Percentiles rank a stretch among this genome's conserved stretches.
Evolutionary conservation across 2,329 filamentous ascomycete genomes (phyloP).

Genomic region (Stylonectria norvegica): DNA sequence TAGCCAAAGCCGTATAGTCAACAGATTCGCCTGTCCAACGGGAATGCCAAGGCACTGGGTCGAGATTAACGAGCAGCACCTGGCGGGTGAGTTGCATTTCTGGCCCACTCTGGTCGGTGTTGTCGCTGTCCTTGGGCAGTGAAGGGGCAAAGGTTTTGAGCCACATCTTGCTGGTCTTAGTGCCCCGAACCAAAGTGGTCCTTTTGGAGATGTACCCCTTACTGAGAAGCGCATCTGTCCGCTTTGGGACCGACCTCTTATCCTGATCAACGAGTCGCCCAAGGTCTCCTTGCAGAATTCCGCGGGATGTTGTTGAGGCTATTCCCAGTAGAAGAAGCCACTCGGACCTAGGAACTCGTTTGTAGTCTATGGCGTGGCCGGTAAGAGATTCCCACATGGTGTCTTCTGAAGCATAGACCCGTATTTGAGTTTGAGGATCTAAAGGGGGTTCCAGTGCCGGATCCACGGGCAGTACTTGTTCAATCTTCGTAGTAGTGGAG

Average conservation of each 20-base stretch:
- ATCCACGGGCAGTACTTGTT: constrained; percentile 6
- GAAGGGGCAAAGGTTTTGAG: constrained; percentile 52
- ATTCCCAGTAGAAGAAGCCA: constrained; percentile 58
- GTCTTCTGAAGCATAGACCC: constrained; percentile 50
- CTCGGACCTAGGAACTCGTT: constrained; percentile 55
- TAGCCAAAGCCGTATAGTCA: constrained; percentile 55
- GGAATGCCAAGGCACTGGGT: constrained; percentile 53
- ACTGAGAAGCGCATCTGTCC: constrained; percentile 55
- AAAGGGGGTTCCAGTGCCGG: neutral
- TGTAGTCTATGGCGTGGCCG: constrained; percentile 57
- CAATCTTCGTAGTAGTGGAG: neutral
- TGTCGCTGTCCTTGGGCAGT: constrained; percentile 34
- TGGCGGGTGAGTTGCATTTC: constrained; percentile 40
- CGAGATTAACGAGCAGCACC: constrained; percentile 42
- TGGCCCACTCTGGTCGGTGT: constrained; percentile 21
- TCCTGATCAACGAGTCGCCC: constrained; percentile 57
- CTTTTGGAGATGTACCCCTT: constrained; percentile 63
- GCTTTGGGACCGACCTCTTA: constrained; percentile 60
- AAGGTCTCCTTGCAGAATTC: constrained; percentile 60
- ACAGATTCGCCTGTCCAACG: constrained; percentile 58
- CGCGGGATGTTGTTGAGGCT: constrained; percentile 50
- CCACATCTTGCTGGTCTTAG: constrained; percentile 62
- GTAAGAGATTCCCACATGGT: constrained; percentile 58
- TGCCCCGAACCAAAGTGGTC: constrained; percentile 54
- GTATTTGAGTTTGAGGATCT: constrained; percentile 12